These are phyloP conservation scores for Oryza glaberrima DNA, from an alignment of 176 grass and related monocot genomes.

Conservation along the genomic window DNA sequence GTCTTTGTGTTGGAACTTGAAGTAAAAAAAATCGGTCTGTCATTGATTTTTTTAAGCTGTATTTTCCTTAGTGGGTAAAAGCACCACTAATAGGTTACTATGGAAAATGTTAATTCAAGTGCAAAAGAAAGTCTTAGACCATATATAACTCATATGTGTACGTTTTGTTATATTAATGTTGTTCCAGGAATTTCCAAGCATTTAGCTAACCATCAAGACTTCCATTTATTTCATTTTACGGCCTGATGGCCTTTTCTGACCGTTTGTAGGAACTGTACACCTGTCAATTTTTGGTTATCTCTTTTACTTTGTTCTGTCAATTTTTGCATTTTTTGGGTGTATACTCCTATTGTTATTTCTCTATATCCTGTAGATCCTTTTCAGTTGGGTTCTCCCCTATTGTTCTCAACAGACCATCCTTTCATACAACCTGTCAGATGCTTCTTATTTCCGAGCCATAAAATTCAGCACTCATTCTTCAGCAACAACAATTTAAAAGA, in stretches of 20 bases:
- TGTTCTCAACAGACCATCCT: not conserved
- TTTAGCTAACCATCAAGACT: not conserved
- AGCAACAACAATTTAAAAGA: not conserved
- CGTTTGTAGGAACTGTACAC: not conserved
- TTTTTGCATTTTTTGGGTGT: not conserved
- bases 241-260: not conserved
- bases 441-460: not conserved
- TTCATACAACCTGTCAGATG: not conserved
- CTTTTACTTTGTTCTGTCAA: not conserved
- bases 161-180: not conserved
- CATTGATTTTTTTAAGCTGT: not conserved
- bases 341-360: not conserved
- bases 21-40: constrained; percentile 18
- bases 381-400: not conserved
- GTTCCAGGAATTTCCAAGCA: not conserved
- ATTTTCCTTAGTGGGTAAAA: not conserved
- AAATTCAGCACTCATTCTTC: not conserved
- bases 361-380: not conserved
- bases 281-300: not conserved
- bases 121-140: not conserved
- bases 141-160: not conserved
- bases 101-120: not conserved
- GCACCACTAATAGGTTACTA: not conserved
- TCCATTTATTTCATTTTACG: not conserved
- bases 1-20: constrained; percentile 11